Base-by-base conservation (phyloP, 148 eudicot genomes). In the Silene uniflora region DNA sequence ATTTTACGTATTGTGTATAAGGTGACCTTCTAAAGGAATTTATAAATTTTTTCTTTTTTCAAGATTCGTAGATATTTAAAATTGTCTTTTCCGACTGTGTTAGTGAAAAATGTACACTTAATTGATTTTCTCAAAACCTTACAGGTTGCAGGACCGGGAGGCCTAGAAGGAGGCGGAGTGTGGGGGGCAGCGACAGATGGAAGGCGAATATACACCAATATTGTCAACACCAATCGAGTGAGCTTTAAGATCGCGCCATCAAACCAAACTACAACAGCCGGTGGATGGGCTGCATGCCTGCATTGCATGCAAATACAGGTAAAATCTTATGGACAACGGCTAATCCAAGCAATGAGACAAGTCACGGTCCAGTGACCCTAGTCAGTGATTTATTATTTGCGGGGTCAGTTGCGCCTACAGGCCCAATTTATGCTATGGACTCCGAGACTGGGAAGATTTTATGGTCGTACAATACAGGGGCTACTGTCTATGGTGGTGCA, bases 111-210 rank as follows among this genome's bases (percentile, higher is more conserved):
- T 35, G 6, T 35, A 35, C 29, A 27, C 29, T 1, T 39, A 39
- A 39, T 7, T 39, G 44, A 7, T 39, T 39, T 6, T 39, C 44
- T 39, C 7, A 39, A 14, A 47, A 27, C 3, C 62, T 46, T 61
- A 21, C 35, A 78, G 81, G 72, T 72, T 16, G 89, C 89, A 35
- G 93, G 93, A 44, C 93, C 93, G 0, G 93, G 88, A 77, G 78
- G 85, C 10, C 14, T 60, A 9, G 88, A 83, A 75, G 91, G 91
- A 69, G 94, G 91, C 52, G 91, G 87, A 27, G 77, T 85, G 13
- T 90, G 93, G 91, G 93, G 93, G 17, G 93, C 93, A 67, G 89
- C 93, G 56, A 90, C 93, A 7, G 91, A 90, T 17, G 93, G 91
- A 10, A 74, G 21, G 46, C 81, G 83, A 25, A 84, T 90, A 1